Conservation (phyloP, 345 rosid species). For the Mercurialis annua region DNA sequence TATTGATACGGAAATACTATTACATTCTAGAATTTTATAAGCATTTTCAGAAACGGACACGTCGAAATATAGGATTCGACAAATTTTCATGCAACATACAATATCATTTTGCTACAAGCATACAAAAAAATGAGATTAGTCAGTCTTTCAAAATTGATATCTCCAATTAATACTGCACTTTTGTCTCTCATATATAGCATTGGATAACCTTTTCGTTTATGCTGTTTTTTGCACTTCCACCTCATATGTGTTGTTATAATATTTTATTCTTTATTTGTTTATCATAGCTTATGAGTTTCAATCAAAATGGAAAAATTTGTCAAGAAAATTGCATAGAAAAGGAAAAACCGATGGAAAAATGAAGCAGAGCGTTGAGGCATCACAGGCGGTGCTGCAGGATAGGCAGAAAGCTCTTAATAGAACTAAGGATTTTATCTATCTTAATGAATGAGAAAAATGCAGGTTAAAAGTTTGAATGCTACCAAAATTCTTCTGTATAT, state of each 20-base stretch:
- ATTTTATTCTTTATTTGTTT: background rate
- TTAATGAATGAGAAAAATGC: too few species aligned
- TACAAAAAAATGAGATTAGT: background rate
- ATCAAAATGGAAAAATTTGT: constrained; percentile 49
- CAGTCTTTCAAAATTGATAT: too few species aligned
- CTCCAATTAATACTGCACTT: background rate
- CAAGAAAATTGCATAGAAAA: constrained; percentile 45
- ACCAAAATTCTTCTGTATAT: too few species aligned
- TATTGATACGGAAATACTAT: too few species aligned
- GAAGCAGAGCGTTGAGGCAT: constrained; percentile 25
- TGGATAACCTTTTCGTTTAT: background rate
- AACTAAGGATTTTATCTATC: constrained; percentile 34
- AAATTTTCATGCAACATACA: too few species aligned
- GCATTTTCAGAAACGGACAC: too few species aligned
- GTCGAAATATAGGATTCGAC: too few species aligned
- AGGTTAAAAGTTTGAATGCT: too few species aligned
- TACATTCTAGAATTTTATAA: too few species aligned
- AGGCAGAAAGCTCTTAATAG: constrained; percentile 40
- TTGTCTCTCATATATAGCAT: background rate
- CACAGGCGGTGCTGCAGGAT: constrained; percentile 38
- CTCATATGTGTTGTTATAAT: background rate
- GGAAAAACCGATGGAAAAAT: constrained; percentile 16
- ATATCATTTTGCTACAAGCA: background rate
- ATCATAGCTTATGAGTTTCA: constrained; percentile 43
- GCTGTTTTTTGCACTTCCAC: background rate